phyloP scores from a whole-genome alignment of 108 stramenopile genomes.

The Cylindrotheca fusiformis region DNA sequence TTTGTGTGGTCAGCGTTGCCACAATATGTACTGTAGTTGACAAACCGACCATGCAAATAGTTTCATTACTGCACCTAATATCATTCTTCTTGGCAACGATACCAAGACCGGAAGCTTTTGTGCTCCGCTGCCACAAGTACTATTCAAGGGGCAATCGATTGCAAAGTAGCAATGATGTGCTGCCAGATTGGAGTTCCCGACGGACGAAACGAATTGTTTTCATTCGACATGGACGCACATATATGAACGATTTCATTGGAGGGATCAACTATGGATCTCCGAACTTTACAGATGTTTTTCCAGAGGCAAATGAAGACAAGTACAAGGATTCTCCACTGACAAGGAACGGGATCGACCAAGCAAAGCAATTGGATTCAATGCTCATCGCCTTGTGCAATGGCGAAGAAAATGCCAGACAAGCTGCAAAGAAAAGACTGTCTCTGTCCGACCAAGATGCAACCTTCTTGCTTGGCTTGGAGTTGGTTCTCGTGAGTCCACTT shows the following conservation, averaged over 20 bases:
- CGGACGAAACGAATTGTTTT: conserved; percentile 38
- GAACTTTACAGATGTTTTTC: conserved; percentile 53
- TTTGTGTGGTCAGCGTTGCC: too few species aligned
- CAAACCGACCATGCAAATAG: too few species aligned
- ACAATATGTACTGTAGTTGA: too few species aligned
- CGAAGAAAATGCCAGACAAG: background rate
- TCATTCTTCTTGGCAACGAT: too few species aligned
- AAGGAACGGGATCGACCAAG: conserved; percentile 33
- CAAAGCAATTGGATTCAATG: conserved; percentile 14
- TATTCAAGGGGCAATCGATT: too few species aligned
- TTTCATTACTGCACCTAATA: too few species aligned
- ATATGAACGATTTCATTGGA: conserved; percentile 61
- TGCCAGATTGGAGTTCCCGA: too few species aligned
- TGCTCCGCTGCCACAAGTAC: too few species aligned
- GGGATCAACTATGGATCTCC: conserved; percentile 44
- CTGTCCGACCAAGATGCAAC: background rate
- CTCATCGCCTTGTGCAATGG: background rate
- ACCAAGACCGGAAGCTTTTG: too few species aligned
- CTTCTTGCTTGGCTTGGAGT: conserved; percentile 28
- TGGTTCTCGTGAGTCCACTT: conserved; percentile 53
- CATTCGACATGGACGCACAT: conserved; percentile 57
- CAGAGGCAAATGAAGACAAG: conserved; percentile 3
- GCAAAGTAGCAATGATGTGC: too few species aligned
- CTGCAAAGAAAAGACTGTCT: background rate
- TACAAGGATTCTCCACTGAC: conserved; percentile 49